Percentiles rank a stretch among this genome's conserved stretches.
phyloP scores from a whole-genome alignment of 305 asterid genomes.

The Fraxinus sp. region DNA sequence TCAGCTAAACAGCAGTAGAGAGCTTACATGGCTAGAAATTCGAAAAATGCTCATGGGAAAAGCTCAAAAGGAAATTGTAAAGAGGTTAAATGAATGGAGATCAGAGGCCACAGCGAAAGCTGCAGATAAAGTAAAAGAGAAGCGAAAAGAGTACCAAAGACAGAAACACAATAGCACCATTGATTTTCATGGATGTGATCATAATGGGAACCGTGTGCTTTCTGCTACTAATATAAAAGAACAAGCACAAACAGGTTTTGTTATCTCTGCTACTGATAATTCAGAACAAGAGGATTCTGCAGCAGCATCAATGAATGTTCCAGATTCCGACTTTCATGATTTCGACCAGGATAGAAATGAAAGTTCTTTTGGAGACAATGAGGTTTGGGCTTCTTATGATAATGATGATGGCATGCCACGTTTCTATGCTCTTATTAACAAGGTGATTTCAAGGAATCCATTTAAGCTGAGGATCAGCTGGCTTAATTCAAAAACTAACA shows the following conservation, averaged over 20 bases:
- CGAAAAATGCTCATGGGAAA: conserved; percentile 49
- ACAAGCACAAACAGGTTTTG: conserved; percentile 22
- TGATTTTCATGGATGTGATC: conserved; percentile 24
- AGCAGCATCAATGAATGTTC: conserved; percentile 60
- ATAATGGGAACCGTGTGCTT: conserved; percentile 35
- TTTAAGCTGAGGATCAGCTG: conserved; percentile 79
- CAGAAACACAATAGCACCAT: conserved; percentile 27
- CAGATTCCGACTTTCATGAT: conserved; percentile 93
- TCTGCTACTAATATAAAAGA: conserved; percentile 31
- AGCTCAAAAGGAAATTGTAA: conserved; percentile 46
- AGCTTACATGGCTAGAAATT: conserved; percentile 40
- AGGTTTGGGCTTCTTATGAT: conserved; percentile 93
- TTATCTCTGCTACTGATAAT: conserved; percentile 27
- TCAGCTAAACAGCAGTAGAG: conserved; percentile 41
- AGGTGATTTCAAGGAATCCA: conserved; percentile 67
- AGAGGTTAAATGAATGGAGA: conserved; percentile 40
- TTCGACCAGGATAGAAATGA: conserved; percentile 76
- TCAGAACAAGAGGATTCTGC: conserved; percentile 23
- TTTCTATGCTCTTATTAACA: conserved; percentile 70
- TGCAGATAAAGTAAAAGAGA: conserved; percentile 25
- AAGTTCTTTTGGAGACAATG: conserved; percentile 64
- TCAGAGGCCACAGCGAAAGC: conserved; percentile 28
- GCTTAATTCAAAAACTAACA: conserved; percentile 77
- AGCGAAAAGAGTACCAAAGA: conserved; percentile 34
- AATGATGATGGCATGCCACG: conserved; percentile 96